Conservation (phyloP, 345 rosid species). For the Citrus medica region DNA sequence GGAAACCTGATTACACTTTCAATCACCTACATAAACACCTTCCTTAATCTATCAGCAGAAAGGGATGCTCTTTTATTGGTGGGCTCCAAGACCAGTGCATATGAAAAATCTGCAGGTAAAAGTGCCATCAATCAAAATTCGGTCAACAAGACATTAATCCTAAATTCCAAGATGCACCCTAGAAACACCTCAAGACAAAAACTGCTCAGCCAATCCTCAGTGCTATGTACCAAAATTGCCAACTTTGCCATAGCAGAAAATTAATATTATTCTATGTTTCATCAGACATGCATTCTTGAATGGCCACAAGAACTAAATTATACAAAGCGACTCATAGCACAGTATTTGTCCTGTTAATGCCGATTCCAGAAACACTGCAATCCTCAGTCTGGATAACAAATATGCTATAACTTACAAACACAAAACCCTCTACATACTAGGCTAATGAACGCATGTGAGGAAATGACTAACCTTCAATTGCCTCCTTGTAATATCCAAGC, state of each 20-base stretch:
- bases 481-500: conserved; percentile 72
- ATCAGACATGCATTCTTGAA: neutral
- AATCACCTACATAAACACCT: conserved; percentile 36
- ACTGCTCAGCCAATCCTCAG: neutral
- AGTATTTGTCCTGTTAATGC: neutral
- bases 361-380: neutral
- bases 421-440: neutral
- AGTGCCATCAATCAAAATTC: conserved; percentile 1
- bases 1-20: neutral
- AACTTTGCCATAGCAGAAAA: neutral
- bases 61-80: conserved; percentile 82
- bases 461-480: conserved; percentile 65
- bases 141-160: neutral
- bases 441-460: neutral
- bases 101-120: conserved; percentile 59
- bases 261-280: neutral
- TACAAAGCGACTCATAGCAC: neutral
- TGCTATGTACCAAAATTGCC: neutral
- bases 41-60: conserved; percentile 76
- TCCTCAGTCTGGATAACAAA: neutral
- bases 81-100: conserved; percentile 93
- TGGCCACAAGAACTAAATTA: neutral
- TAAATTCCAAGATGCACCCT: neutral
- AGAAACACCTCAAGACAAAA: neutral
- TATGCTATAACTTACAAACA: neutral